Base-by-base conservation (phyloP, 2,329 filamentous ascomycete genomes). In the Aspergillus latus region DNA sequence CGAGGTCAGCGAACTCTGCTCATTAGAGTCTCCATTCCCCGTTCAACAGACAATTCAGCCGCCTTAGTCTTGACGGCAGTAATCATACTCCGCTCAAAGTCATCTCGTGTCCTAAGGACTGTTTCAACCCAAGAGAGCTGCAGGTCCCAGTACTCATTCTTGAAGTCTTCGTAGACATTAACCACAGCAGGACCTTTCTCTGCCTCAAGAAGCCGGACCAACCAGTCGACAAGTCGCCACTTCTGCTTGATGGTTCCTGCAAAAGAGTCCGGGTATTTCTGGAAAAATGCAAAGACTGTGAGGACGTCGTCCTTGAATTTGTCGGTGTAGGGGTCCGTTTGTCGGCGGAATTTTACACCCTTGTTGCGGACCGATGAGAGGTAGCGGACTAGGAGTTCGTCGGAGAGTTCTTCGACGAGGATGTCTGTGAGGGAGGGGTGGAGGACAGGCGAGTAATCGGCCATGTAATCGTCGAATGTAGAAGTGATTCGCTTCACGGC, bases 41-140 rank as follows among this genome's bases (percentile, higher is more conserved):
- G 84, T 60, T 89, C 87, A 1, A 92, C 86, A 57, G 89, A 87
- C 64, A 96, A 84, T 74, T 91, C 89, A 6, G 91, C 92, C n/a
- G 92, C 93, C 70, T 87, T 85, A 2, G 86, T 86, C 80, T 97
- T 97, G 48, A 97, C 88, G 15, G 85, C 83, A 69, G 91, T 94
- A 61, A 97, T 74, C 89, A 97, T 91, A 58, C 84, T 83, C 64
- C 93, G 82, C 74, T 97, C 94, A 76, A 96, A 97, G 77, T 99
- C 94, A 73, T 99, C 94, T 64, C 95, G 82, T 1, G 86, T 82
- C 63, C 92, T 83, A 61, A 99, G 71, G 47, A 96, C 93, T 5
- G 90, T 88, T 79, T 99, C 95, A 6, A 99, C 92, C 94, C 94
- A 99, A 44, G 87, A 88, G 57, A 97, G 87, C 73, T 95, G 91